phyloP scores from a whole-genome alignment of 2,329 filamentous ascomycete species.

The Aspergillus oerlinghausenensis region DNA sequence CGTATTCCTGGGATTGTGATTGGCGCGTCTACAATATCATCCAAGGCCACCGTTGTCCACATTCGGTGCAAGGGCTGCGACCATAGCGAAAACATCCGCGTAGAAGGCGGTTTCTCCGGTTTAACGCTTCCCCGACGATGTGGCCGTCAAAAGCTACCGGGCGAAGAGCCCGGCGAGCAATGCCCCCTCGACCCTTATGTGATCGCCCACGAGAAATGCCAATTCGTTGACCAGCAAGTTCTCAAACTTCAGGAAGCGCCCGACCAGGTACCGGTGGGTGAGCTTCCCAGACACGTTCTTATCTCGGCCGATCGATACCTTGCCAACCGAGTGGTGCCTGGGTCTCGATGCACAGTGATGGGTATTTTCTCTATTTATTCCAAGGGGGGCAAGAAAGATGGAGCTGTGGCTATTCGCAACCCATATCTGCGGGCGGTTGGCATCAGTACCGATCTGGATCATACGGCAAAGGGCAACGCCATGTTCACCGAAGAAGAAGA shows the following conservation, averaged over 20 bases:
- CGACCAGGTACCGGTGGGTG: constrained; percentile 94
- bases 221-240: constrained; percentile 96
- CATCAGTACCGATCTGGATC: constrained; percentile 84
- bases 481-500: constrained; percentile 93
- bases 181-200: constrained; percentile 96
- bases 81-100: constrained; percentile 63
- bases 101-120: constrained; percentile 82
- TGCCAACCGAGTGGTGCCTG: constrained; percentile 91
- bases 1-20: constrained; percentile 97
- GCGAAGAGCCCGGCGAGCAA: constrained; percentile 64
- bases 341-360: constrained; percentile 90
- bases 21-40: constrained; percentile 91
- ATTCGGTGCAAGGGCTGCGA: constrained; percentile 87
- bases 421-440: constrained; percentile 91
- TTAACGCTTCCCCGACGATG: constrained; percentile 80
- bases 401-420: constrained; percentile 89
- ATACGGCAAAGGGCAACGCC: constrained; percentile 77
- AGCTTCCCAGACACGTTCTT: constrained; percentile 88
- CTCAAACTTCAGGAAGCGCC: constrained; percentile 97
- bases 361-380: constrained; percentile 97
- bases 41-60: constrained; percentile 81
- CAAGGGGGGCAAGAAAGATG: constrained; percentile 77
- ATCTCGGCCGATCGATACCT: constrained; percentile 95
- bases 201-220: constrained; percentile 87
- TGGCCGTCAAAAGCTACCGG: constrained; percentile 54